phyloP scores from a whole-genome alignment of 1,284 basidiomycete genomes.

The Earliella scabrosa region DNA sequence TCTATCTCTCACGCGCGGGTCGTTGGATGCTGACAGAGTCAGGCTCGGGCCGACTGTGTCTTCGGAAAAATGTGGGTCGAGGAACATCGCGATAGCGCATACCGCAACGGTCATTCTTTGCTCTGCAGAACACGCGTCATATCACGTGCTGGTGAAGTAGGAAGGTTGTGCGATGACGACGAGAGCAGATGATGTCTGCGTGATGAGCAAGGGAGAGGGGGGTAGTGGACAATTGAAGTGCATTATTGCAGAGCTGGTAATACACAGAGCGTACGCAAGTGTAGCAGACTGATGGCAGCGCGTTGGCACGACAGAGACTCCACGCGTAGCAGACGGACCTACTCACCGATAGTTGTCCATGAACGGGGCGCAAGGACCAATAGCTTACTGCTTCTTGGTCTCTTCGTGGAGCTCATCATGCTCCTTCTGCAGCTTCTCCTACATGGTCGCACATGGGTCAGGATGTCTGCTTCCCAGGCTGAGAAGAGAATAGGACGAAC shows the following conservation, averaged over 20 bases:
- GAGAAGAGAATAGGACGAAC: slow-evolving; percentile 39
- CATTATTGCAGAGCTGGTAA: slow-evolving; percentile 3
- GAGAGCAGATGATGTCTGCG: too few relatives aligned
- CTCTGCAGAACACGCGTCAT: not conserved
- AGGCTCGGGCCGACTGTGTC: too few relatives aligned
- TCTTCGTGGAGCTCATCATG: slow-evolving; percentile 20
- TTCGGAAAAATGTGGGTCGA: not conserved
- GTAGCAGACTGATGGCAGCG: slow-evolving; percentile 1
- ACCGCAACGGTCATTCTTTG: not conserved
- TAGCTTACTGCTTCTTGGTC: slow-evolving; percentile 21
- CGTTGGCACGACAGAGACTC: too few relatives aligned
- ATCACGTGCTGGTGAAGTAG: not conserved
- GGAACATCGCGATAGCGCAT: not conserved
- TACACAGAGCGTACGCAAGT: slow-evolving; percentile 10
- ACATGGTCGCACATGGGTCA: not conserved
- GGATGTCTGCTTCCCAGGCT: too few relatives aligned
- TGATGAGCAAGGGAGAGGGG: not conserved
- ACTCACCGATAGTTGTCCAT: slow-evolving; percentile 14
- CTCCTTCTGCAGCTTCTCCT: slow-evolving; percentile 26
- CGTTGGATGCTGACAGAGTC: too few relatives aligned
- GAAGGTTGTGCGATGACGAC: not conserved
- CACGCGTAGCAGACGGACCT: not conserved
- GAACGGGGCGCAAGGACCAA: not conserved
- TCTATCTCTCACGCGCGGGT: too few relatives aligned
- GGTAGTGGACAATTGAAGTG: not conserved